Percentiles rank a stretch among this genome's conserved stretches.
These are phyloP conservation scores for Auricularia heimuer DNA, from an alignment of 768 basidiomycete genomes.

Conservation along the genomic window DNA sequence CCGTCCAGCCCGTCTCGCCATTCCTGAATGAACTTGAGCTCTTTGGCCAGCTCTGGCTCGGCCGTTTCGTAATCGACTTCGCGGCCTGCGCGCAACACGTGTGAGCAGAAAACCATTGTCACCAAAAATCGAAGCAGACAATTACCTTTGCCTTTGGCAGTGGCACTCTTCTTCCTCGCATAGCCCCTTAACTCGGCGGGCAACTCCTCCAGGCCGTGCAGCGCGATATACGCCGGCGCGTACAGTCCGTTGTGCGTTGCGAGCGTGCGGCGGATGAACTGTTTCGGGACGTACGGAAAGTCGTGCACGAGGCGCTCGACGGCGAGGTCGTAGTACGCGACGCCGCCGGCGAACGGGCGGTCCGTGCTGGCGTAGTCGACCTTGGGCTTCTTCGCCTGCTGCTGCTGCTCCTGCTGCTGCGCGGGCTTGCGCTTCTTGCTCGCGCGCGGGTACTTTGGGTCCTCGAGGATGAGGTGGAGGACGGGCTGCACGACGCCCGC, in stretches of 20 bases:
- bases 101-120: background rate
- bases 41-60: background rate
- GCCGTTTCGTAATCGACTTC: background rate
- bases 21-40: background rate
- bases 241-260: conserved; percentile 37
- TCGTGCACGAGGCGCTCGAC: conserved; percentile 36
- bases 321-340: conserved; percentile 39
- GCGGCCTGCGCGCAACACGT: background rate
- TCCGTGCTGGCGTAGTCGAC: conserved; percentile 46
- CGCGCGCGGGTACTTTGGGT: conserved; percentile 47
- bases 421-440: conserved; percentile 32
- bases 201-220: conserved; percentile 32
- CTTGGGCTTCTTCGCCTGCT: conserved; percentile 24
- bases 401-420: too few relatives aligned
- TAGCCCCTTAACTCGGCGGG: conserved; percentile 12
- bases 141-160: conserved; percentile 5
- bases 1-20: conserved; percentile 15
- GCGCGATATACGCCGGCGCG: conserved; percentile 51
- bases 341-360: conserved; percentile 33
- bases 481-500: conserved; percentile 39
- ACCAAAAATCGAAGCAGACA: background rate
- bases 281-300: conserved; percentile 49
- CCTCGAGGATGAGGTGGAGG: conserved; percentile 53
- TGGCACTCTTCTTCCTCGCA: conserved; percentile 10
- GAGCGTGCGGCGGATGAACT: conserved; percentile 41